Evolutionary conservation across 2,329 filamentous ascomycete species (phyloP), one percentile per base, ranked within the genome.

Genomic region (Parastagonospora avenae): DNA sequence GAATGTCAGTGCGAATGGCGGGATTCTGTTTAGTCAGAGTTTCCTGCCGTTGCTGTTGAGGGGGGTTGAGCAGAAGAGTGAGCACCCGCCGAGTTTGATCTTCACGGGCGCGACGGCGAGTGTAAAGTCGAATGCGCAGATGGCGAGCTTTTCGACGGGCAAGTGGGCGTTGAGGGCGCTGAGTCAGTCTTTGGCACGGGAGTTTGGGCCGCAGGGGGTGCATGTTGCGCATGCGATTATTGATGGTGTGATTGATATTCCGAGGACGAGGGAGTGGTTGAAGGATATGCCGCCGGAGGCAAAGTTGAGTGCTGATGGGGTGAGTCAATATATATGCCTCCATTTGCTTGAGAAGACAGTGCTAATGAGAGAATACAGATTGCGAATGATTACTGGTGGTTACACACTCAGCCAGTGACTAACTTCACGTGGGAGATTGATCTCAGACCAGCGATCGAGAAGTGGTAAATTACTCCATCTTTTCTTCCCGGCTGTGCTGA

Each of bases 81-180:
- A 82, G 29, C 75, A 91, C 66, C 90, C 91, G 4, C 91, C 91
- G 0, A 88, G 88, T 0, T 78, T 96, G 15, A 88, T 96, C 64
- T 89, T 95, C 74, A 96, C 92, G 0, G 92, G 92, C 29, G 91
- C 92, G 0, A 96, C 92, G 0, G 92, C 91, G 0, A 90, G 88
- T 0, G 61, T 93, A 14, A 88, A 87, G 63, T 89, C 89, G 4
- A 88, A 85, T 9, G 85, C 90, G 0, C 77, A 79, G 10, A 89
- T 91, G 71, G 78, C 85, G 1, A 76, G 82, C 7, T 96, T 96
- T 66, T 88, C 91, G 0, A 84, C 86, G 2, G 88, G 88, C 27
- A 96, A 95, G 71, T 95, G 91, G 70, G 91, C 90, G 4, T 77
- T 89, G 61, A 81, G 92, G 29, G 90, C 87, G 0, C 75, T 95